phyloP scores from a whole-genome alignment of 2,329 filamentous ascomycete species.

The Aspergillus flavus region DNA sequence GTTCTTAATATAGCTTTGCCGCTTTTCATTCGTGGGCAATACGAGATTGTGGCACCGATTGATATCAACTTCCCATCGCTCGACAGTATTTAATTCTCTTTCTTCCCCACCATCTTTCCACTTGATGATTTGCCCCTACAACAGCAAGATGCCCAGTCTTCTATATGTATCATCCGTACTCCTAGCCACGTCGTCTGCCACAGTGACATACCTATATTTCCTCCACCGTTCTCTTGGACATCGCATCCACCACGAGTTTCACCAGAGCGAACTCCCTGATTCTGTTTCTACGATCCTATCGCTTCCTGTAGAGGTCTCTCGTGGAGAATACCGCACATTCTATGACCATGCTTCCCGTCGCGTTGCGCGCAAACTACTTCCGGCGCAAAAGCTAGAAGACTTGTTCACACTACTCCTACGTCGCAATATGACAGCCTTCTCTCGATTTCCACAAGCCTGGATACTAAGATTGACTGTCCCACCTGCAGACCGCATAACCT shows the following conservation, averaged over 20 bases:
- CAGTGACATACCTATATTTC: slow-evolving; percentile 27
- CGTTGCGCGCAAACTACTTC: slow-evolving; percentile 24
- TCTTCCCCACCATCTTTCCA: slow-evolving; percentile 29
- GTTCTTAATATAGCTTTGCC: not conserved
- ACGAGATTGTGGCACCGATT: not conserved
- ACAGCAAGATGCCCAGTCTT: slow-evolving; percentile 8
- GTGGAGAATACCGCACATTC: slow-evolving; percentile 22
- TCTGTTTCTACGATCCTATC: slow-evolving; percentile 24
- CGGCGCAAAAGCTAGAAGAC: slow-evolving; percentile 16
- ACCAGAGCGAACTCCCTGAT: slow-evolving; percentile 20
- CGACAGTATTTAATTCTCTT: not conserved
- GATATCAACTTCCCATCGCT: not conserved
- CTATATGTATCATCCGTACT: slow-evolving; percentile 2
- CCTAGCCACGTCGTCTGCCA: slow-evolving; percentile 29
- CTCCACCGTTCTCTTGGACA: slow-evolving; percentile 27
- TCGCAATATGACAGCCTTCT: slow-evolving; percentile 37
- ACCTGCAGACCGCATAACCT: slow-evolving; percentile 24
- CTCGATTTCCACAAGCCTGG: slow-evolving; percentile 36
- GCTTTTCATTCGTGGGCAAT: not conserved
- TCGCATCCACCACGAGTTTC: slow-evolving; percentile 25
- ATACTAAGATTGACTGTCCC: slow-evolving; percentile 27
- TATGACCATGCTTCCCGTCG: slow-evolving; percentile 28
- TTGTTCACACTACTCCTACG: slow-evolving; percentile 34
- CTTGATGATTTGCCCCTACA: slow-evolving; percentile 25
- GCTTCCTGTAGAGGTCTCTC: slow-evolving; percentile 24